These are phyloP conservation scores for Pyricularia pennisetigena DNA, from an alignment of 2,329 filamentous ascomycete species.

Conservation along the genomic window DNA sequence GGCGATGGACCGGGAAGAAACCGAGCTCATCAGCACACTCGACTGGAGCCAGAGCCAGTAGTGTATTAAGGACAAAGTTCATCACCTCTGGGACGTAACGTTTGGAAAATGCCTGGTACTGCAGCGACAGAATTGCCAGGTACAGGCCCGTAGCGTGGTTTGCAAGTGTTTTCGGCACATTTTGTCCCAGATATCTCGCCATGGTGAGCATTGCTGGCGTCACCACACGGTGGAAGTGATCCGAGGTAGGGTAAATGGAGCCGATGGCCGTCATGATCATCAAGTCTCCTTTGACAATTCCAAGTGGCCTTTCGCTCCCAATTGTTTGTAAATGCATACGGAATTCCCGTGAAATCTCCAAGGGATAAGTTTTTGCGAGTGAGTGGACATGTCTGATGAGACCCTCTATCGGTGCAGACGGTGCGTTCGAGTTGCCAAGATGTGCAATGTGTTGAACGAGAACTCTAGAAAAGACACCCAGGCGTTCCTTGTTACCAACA, in stretches of 20 bases:
- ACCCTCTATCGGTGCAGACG: slow-evolving; percentile 64
- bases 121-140: slow-evolving; percentile 65
- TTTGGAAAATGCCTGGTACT: slow-evolving; percentile 77
- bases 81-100: slow-evolving; percentile 84
- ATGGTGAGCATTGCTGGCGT: slow-evolving; percentile 87
- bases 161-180: slow-evolving; percentile 50
- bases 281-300: slow-evolving; percentile 60
- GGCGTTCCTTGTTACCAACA: slow-evolving; percentile 74
- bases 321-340: slow-evolving; percentile 59
- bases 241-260: slow-evolving; percentile 84
- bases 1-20: slow-evolving; percentile 51
- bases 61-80: slow-evolving; percentile 68
- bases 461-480: slow-evolving; percentile 55
- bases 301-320: slow-evolving; percentile 34
- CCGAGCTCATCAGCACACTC: slow-evolving; percentile 36
- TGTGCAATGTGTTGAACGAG: slow-evolving; percentile 54
- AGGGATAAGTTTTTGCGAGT: slow-evolving; percentile 73
- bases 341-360: slow-evolving; percentile 69
- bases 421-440: slow-evolving; percentile 29
- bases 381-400: slow-evolving; percentile 88
- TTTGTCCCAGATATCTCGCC: slow-evolving; percentile 72
- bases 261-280: slow-evolving; percentile 75
- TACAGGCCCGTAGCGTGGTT: slow-evolving; percentile 70
- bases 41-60: slow-evolving; percentile 55
- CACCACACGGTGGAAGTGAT: slow-evolving; percentile 92